Evolutionary conservation across 768 basidiomycete species (phyloP).

Genomic region (Suillus subluteus): DNA sequence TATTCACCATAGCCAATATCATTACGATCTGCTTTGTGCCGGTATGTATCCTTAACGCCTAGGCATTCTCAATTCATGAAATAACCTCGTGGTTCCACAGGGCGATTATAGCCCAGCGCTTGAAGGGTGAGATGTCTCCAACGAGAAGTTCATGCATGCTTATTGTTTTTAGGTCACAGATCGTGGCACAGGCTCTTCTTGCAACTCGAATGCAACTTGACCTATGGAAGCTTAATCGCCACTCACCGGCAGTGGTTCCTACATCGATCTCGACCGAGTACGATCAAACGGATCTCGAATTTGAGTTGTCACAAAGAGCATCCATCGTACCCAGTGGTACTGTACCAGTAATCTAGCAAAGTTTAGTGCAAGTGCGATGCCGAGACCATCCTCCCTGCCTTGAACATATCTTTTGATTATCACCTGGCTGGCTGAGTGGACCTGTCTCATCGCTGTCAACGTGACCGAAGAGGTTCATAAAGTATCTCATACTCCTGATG

Average conservation of each 20-base stretch:
- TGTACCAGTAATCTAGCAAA: background rate
- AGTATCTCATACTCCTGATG: background rate
- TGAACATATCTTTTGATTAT: background rate
- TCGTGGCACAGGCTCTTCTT: background rate
- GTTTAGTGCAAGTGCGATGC: background rate
- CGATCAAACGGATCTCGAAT: background rate
- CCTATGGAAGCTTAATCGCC: background rate
- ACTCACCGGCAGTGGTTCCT: background rate
- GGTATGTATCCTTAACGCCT: background rate
- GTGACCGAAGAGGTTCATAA: background rate
- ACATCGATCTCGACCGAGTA: background rate
- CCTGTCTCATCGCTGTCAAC: background rate
- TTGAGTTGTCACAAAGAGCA: constrained; percentile 4
- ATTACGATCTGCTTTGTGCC: background rate
- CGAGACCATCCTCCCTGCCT: background rate
- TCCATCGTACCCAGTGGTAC: background rate
- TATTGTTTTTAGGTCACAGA: background rate
- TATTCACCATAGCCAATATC: background rate
- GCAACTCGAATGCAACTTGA: constrained; percentile 5
- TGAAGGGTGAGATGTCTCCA: background rate
- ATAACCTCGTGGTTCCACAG: background rate
- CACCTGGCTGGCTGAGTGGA: background rate
- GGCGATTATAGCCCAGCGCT: background rate
- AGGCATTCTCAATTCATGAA: background rate
- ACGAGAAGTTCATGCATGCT: background rate